These are phyloP conservation scores for Neurospora pannonica DNA, from an alignment of 495 filamentous ascomycete genomes.

Conservation along the genomic window DNA sequence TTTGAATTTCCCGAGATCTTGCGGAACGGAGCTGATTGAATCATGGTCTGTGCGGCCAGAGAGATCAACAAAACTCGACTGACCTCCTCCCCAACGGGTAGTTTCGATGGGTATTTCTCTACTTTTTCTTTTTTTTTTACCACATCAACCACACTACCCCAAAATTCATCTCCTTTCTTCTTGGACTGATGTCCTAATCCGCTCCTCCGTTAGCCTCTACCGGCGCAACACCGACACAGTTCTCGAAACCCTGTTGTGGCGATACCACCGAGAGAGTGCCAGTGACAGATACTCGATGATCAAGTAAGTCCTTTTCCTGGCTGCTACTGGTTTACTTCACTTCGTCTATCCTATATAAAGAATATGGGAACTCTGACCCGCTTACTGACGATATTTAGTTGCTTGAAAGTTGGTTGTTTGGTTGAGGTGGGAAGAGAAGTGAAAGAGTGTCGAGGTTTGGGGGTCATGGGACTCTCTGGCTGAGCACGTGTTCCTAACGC, in stretches of 20 bases:
- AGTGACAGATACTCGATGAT: not conserved
- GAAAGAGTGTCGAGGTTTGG: not conserved
- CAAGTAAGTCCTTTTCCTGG: not conserved
- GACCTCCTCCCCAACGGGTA: no score
- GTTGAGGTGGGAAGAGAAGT: not conserved
- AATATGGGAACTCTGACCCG: not conserved
- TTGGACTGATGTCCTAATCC: not conserved
- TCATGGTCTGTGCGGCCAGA: not conserved
- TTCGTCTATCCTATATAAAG: not conserved
- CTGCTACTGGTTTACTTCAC: not conserved
- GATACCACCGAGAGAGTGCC: not conserved
- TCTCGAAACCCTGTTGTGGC: not conserved
- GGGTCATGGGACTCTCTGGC: not conserved
- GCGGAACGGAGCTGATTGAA: not conserved
- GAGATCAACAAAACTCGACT: not conserved
- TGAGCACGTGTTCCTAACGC: not conserved
- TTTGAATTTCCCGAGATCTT: not conserved
- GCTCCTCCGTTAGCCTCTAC: not conserved
- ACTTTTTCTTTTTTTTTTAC: not conserved
- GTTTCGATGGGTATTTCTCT: not conserved
- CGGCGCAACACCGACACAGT: not conserved
- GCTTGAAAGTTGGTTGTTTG: not conserved
- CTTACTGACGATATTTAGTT: not conserved
- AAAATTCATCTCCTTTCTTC: not conserved
- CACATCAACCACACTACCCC: not conserved